Base-by-base conservation (phyloP, 1,139 yeast species). In the Hyphopichia khmerensis region DNA sequence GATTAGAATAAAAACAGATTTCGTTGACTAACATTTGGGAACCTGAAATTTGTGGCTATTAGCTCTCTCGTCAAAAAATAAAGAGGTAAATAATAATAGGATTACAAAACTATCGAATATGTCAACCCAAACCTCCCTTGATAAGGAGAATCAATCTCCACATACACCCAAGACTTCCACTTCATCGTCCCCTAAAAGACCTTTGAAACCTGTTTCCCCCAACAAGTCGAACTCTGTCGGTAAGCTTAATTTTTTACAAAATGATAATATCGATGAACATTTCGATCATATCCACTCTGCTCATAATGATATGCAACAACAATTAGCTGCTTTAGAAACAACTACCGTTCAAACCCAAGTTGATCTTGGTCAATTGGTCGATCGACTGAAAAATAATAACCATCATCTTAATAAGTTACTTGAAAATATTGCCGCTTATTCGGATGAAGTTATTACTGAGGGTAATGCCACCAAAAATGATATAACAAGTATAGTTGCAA, bases 311-410 rank as follows among this genome's bases (percentile, higher is more conserved):
- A 57, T 69, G 18, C 65, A 59, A 43, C 59, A 56, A 33, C 73
- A 63, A 43, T 48, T 72, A 37, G 51, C 57, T 41, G 53, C 56
- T 34, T 51, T 72, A 15, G 75, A 70, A 48, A 49, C 55, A 3
- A 65, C 59, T 38, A 61, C 73, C 1, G 64, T 60, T 36, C 77
- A 72, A 45, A 66, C 64, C 4, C 53, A 59, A 35, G 50, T 64
- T 5, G 77, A 72, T 48, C 53, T 72, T 43, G 65, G 59, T 2
- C 72, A 71, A 46, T 57, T 72, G 39, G 62, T 60, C 17, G 74
- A 69, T 37, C 50, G 77, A 35, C 72, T 67, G 66, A 71, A 66
- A 49, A 70, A 67, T 48, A 72, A 72, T 49, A 71, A 72, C 52
- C 66, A 61, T 43, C 55, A 67, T 47, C 63, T 72, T 53, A 68